Base-by-base conservation (phyloP, 148 eudicot genomes). In the Chenopodium formosanum region DNA sequence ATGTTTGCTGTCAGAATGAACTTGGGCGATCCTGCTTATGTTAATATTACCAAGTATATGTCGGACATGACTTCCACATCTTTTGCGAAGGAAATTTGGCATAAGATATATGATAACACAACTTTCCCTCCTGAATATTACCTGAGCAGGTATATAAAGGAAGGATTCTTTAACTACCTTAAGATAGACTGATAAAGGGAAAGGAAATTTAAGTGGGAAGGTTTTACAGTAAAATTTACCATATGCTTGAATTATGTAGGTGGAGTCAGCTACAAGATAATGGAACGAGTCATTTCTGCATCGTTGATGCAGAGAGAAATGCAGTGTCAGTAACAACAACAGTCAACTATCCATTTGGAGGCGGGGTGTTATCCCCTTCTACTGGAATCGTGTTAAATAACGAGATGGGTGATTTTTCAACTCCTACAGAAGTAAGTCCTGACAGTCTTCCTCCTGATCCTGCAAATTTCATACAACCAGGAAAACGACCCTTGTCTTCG, bases 271-370 rank as follows among this genome's bases (percentile, higher is more conserved):
- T 94, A 23, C 85, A 83, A 78, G 99, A 96, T 40, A 91, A 90
- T 40, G 99, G 99, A 78, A 96, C 99, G 16, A 96, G 98, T 66
- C 99, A 96, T 84, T 94, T 96, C 77, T 96, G 98, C 82, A 86
- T 96, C 4, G 98, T 96, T 17, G 99, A 96, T 88, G 90, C 91
- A 73, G 98, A 94, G 80, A 86, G 99, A 44, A 96, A 96, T 73
- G 99, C 95, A 4, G 95, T 96, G 56, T 92, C 99, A 25, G 64
- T 96, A 90, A 96, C 98, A 10, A 94, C 97, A 7, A 92, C 98
- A 2, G 95, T 96, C 58, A 96, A 96, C 73, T 89, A 74, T 80
- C 79, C 74, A 3, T 96, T 96, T 83, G 99, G 99, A 72, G 93
- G 88, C 17, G 91, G 90, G 3, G 82, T 96, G 74, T 83, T 94